Evolutionary conservation across 331 rosid genomes (phyloP), one percentile per base, ranked within the genome.

Genomic region (Prunus yedoensis): DNA sequence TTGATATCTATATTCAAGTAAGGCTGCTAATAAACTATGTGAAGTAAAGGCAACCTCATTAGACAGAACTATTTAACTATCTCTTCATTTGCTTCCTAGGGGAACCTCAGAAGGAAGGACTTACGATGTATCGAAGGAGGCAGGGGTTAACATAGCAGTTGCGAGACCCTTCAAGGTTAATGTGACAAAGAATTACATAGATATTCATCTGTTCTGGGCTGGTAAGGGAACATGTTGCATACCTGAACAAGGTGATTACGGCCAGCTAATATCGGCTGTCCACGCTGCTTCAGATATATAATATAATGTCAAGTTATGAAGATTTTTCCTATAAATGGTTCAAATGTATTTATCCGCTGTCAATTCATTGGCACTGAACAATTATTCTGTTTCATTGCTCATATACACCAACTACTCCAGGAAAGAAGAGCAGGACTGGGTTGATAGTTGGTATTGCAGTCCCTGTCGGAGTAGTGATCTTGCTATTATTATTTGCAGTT

Each of bases 1-100:
- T 78, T 45, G 77, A 71, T 72, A 78, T 78, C 43, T 71, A 78
- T 38, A 52, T 78, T 71, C 81, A 71, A 66, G 81, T 78, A 62
- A 53, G 9, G 9, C 8, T 53, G 9, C 46, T 15, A 13, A 16
- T 47, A n/a, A 13, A 8, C 4, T 3, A 4, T 35, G 5, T 35
- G 1, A 35, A 35, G 38, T 35, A 41, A 23, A 14, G 38, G 49
- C 16, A 46, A 25, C 58, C 20, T 68, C 20, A 46, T 16, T 15
- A 5, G 12, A 3, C 28, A 27, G 41, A 43, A n/a, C 10, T 21
- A 65, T 76, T 35, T 3, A 4, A 23, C 18, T 18, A 21, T 10
- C 45, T 3, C 43, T 20, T 60, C 13, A 50, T 77, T 77, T 69
- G 35, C 28, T 30, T 51, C 10, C 0, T 14, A 78, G 81, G 81